Evolutionary conservation across 2,329 filamentous ascomycete genomes (phyloP).

Genomic region (Lachnellula suecica): DNA sequence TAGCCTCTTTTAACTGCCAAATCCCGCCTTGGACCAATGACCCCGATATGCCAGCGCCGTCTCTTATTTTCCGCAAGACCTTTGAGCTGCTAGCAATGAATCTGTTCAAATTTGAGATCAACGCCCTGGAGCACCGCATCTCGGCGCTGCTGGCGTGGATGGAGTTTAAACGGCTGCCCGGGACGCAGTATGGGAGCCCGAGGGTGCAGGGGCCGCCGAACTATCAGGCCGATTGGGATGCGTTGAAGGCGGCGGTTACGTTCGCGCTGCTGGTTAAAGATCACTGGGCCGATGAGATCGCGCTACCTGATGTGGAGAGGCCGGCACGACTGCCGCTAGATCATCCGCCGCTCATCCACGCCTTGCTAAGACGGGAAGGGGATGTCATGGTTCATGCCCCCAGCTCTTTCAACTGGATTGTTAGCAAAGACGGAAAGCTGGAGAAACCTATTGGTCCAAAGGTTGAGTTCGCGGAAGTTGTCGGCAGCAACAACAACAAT

Average conservation of each 20-base stretch:
- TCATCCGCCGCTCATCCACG: slow-evolving; percentile 7
- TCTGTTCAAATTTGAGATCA: slow-evolving; percentile 13
- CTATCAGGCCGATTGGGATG: slow-evolving; percentile 7
- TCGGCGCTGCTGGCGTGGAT: slow-evolving; percentile 8
- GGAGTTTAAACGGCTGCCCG: slow-evolving; percentile 5
- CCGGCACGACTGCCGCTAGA: not conserved
- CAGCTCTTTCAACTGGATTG: slow-evolving; percentile 7
- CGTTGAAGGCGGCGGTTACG: not conserved
- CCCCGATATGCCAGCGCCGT: not conserved
- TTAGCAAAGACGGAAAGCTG: not conserved
- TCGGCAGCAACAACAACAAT: not conserved
- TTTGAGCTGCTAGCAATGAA: slow-evolving; percentile 6
- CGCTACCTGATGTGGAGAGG: not conserved
- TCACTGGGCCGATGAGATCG: slow-evolving; percentile 1
- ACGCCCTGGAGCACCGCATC: slow-evolving; percentile 13
- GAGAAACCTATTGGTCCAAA: not conserved
- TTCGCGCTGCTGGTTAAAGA: not conserved
- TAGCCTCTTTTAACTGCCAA: not conserved
- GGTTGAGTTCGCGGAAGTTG: not conserved
- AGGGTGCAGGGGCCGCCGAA: not conserved
- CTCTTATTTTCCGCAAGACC: not conserved
- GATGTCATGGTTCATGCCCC: not conserved
- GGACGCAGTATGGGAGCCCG: slow-evolving; percentile 5
- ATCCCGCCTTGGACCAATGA: not conserved
- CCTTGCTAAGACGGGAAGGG: not conserved